phyloP scores from a whole-genome alignment of 495 filamentous ascomycete genomes.

The Talaromyces thailandensis region DNA sequence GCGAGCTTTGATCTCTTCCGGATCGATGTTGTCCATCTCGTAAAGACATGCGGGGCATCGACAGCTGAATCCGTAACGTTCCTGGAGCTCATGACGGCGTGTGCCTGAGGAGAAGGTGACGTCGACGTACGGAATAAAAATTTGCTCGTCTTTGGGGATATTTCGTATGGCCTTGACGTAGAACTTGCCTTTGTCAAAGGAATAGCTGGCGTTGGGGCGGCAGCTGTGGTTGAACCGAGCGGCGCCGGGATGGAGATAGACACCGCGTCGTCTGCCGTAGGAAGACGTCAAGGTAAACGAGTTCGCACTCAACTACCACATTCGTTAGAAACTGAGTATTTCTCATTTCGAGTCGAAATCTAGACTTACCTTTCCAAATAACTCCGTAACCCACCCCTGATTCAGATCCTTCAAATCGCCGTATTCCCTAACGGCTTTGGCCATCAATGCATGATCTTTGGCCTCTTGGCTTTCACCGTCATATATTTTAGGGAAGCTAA shows the following conservation, averaged over 20 bases:
- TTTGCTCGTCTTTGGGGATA: conserved; percentile 48
- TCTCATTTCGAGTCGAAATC: no score
- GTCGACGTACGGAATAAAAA: conserved; percentile 64
- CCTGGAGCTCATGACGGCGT: conserved; percentile 42
- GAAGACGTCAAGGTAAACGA: conserved; percentile 51
- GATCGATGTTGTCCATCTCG: conserved; percentile 15
- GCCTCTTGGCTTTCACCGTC: conserved; percentile 21
- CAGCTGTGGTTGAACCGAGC: conserved; percentile 64
- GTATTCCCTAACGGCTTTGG: conserved; percentile 44
- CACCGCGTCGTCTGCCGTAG: conserved; percentile 50
- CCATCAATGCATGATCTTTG: conserved; percentile 38
- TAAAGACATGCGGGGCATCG: conserved; percentile 42
- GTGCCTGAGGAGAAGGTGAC: conserved; percentile 37
- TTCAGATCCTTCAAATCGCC: conserved; percentile 29
- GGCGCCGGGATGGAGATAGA: conserved; percentile 49
- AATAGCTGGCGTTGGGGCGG: conserved; percentile 54
- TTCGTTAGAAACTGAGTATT: no score
- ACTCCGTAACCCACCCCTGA: conserved; percentile 27
- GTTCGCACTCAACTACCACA: conserved; percentile 49
- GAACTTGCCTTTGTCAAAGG: conserved; percentile 46
- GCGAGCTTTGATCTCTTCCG: conserved; percentile 12
- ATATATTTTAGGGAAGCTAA: conserved; percentile 28
- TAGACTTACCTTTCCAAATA: conserved; percentile 38
- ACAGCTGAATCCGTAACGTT: conserved; percentile 60
- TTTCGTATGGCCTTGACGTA: conserved; percentile 34